Evolutionary conservation across 257 asterid genomes (phyloP), one percentile per base, ranked within the genome.

Genomic region (Leonotis leonurus): DNA sequence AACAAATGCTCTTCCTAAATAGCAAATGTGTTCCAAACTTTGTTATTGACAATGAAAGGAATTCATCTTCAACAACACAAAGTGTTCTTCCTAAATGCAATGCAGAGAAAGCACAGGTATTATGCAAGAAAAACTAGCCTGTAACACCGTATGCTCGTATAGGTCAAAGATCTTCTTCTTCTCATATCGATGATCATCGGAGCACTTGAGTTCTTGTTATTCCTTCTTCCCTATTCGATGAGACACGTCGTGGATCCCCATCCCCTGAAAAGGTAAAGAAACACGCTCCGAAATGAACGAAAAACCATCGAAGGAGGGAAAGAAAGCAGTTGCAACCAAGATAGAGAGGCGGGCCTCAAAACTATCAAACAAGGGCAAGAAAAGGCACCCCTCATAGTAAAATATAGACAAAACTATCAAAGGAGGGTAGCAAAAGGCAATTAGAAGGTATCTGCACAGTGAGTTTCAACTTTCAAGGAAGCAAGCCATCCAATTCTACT

Each of bases 221-320:
- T 87, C 88, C 81, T 87, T 85, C 85, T 87, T 87, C n/a, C 95
- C 95, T 9, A 82, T 72, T 48, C 88, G 94, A 77, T 84, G 85
- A 49, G 94, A 77, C 95, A 87, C 68, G 62, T 80, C 82, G 64
- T 87, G 82, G 77, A 87, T 79, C 44, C 95, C 94, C 72, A 75
- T 78, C 12, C 73, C 94, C 95, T 40, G 48, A 80, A 84, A 7
- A 60, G 41, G 14, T 43, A 8, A 18, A 53, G 14, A 52, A 35
- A 9, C 4, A 9, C 41, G 5, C n/a, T n/a, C n/a, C n/a, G n/a
- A n/a, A n/a, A n/a, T n/a, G n/a, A n/a, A n/a, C n/a, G n/a, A n/a
- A 29, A 35, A 35, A 33, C 40, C 16, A 64, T 14, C 0, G 25
- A 26, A 41, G 9, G 50, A 75, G 52, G 14, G 21, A 14, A 29